Conservation (phyloP, 495 filamentous ascomycete genomes). For the Cryomyces antarcticus region DNA sequence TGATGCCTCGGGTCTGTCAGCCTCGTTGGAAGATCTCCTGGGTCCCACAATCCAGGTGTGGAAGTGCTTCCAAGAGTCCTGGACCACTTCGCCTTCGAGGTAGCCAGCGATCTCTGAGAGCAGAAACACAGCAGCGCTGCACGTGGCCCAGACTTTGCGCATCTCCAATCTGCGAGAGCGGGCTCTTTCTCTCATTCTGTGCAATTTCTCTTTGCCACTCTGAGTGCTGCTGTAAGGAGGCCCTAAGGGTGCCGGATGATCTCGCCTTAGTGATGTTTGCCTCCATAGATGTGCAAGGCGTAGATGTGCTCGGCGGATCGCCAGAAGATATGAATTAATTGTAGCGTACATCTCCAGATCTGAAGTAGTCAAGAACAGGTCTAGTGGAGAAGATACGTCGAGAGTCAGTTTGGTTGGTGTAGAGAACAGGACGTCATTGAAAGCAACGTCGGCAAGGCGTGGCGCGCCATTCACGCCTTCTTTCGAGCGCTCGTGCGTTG, state of each 20-base stretch:
- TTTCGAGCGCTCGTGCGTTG: constrained; percentile 9
- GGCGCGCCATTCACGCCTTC: constrained; percentile 4
- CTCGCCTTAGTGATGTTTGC: constrained; percentile 51
- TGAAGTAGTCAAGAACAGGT: constrained; percentile 59
- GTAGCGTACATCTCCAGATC: constrained; percentile 62
- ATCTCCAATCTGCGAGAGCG: constrained; percentile 39
- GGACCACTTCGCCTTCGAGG: constrained; percentile 75
- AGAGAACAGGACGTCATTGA: constrained; percentile 68
- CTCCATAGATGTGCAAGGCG: constrained; percentile 70
- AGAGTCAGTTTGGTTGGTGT: constrained; percentile 49
- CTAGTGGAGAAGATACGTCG: constrained; percentile 58
- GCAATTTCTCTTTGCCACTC: constrained; percentile 32
- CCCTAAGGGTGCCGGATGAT: constrained; percentile 47
- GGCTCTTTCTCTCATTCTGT: constrained; percentile 34
- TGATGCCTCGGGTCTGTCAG: neutral
- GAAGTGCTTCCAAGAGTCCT: constrained; percentile 49
- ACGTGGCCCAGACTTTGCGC: constrained; percentile 70
- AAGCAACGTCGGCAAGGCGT: constrained; percentile 21
- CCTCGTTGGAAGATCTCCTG: neutral
- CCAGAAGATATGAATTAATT: constrained; percentile 72
- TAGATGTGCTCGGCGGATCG: constrained; percentile 63
- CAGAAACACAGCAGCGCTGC: constrained; percentile 67
- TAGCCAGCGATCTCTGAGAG: constrained; percentile 69
- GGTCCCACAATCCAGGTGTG: constrained; percentile 23
- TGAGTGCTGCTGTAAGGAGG: constrained; percentile 40